Evolutionary conservation across 1,139 yeast genomes (phyloP).

Genomic region (Magnusiomyces tetraspermus): DNA sequence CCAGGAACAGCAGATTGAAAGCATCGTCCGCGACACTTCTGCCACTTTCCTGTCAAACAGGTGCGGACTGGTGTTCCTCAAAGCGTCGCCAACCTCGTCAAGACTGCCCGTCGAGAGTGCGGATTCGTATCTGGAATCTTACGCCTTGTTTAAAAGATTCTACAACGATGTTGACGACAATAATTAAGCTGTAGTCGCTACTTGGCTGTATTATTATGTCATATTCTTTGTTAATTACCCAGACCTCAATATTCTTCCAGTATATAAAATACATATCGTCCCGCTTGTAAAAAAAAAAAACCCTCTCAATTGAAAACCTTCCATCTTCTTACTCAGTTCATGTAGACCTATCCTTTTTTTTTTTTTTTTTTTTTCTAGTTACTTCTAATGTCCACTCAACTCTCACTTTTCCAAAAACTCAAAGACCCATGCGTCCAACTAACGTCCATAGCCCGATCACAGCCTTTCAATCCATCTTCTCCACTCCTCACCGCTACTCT

Average conservation of each 20-base stretch:
- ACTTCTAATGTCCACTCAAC: too few relatives aligned
- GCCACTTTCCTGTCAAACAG: constrained; percentile 20
- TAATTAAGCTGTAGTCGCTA: too few relatives aligned
- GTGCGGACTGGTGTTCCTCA: constrained; percentile 24
- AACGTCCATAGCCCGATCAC: constrained; percentile 36
- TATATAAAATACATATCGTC: too few relatives aligned
- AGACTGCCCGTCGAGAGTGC: constrained; percentile 1
- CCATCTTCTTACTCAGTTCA: too few relatives aligned
- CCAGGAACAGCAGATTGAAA: constrained; percentile 26
- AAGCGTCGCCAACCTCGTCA: neutral
- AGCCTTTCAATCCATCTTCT: constrained; percentile 29
- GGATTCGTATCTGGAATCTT: neutral
- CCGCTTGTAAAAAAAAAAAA: too few relatives aligned
- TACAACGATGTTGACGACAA: too few relatives aligned
- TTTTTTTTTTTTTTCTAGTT: too few relatives aligned
- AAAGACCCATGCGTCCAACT: constrained; percentile 34
- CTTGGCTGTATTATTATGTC: too few relatives aligned
- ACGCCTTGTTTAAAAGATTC: constrained; percentile 2
- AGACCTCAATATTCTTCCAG: too few relatives aligned
- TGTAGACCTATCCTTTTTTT: too few relatives aligned
- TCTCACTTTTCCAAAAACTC: constrained; percentile 9
- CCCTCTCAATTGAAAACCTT: too few relatives aligned
- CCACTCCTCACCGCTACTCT: constrained; percentile 29
- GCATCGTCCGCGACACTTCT: constrained; percentile 28
- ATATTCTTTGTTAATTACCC: too few relatives aligned